Evolutionary conservation across 345 rosid species (phyloP).

Genomic region (Chamaenerion angustifolium): DNA sequence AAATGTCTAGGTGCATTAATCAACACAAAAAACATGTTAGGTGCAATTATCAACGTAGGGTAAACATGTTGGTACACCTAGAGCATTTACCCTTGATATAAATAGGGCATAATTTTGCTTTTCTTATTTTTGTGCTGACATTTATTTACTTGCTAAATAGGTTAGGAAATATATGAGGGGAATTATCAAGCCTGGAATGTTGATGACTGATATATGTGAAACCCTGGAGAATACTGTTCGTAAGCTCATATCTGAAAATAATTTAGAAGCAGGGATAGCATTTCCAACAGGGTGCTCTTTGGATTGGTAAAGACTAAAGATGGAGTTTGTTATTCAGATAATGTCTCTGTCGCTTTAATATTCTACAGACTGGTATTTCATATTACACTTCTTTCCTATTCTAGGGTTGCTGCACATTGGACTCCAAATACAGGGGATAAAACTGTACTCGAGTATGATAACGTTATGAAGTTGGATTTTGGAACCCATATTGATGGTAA

Average conservation of each 20-base stretch:
- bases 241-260: slow-evolving; percentile 78
- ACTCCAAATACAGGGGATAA: slow-evolving; percentile 94
- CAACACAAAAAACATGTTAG: too few relatives aligned
- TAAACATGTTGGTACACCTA: too few relatives aligned
- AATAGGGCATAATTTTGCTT: too few relatives aligned
- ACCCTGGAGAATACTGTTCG: slow-evolving; percentile 83
- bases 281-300: slow-evolving; percentile 98
- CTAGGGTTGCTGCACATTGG: slow-evolving; percentile 99
- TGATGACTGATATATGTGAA: slow-evolving; percentile 88
- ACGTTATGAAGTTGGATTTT: slow-evolving; percentile 94
- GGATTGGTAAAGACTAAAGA: slow-evolving; percentile 38
- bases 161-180: slow-evolving; percentile 72
- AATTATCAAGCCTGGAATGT: slow-evolving; percentile 82
- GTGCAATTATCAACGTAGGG: too few relatives aligned
- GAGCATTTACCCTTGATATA: too few relatives aligned
- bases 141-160: slow-evolving; percentile 11
- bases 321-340: too few relatives aligned
- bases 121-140: too few relatives aligned
- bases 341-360: neutral
- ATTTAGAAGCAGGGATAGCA: slow-evolving; percentile 93
- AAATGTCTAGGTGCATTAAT: too few relatives aligned
- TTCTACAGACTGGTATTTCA: neutral
- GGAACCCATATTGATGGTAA: slow-evolving; percentile 94
- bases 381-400: neutral
- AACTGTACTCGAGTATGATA: slow-evolving; percentile 91